Evolutionary conservation across 805 yeast species (phyloP).

Genomic region (Monosporozyma aerobia): DNA sequence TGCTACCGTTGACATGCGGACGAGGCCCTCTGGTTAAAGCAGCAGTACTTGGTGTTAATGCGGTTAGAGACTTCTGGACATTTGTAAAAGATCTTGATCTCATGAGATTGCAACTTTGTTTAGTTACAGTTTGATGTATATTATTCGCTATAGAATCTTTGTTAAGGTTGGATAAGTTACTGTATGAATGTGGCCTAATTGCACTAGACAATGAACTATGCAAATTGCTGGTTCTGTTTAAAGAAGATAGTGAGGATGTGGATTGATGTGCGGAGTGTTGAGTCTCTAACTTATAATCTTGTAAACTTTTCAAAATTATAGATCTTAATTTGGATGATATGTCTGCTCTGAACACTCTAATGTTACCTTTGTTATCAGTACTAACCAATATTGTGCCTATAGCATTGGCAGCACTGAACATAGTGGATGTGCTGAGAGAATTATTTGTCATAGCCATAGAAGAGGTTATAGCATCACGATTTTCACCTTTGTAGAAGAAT

Average conservation of each 20-base stretch:
- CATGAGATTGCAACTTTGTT: not conserved
- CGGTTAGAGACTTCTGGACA: not conserved
- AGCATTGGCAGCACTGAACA: constrained; percentile 22
- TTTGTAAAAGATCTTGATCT: constrained; percentile 4
- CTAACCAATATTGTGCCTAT: constrained; percentile 54
- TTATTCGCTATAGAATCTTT: not conserved
- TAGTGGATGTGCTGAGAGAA: not conserved
- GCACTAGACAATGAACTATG: not conserved
- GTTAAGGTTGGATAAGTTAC: constrained; percentile 1
- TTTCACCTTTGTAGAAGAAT: constrained; percentile 9
- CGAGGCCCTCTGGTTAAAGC: not conserved
- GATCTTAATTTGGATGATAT: constrained; percentile 44
- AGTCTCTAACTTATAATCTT: constrained; percentile 5
- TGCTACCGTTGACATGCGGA: not conserved
- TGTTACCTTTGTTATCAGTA: constrained; percentile 63
- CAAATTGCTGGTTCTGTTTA: constrained; percentile 1
- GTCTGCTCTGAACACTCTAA: constrained; percentile 75
- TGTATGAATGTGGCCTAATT: constrained; percentile 3
- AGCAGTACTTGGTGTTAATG: not conserved
- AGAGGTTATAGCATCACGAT: not conserved
- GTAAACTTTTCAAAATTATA: constrained; percentile 19
- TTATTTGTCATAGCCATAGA: not conserved
- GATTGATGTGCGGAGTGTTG: not conserved
- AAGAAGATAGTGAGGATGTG: constrained; percentile 1
- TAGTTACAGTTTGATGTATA: not conserved